phyloP scores from a whole-genome alignment of 176 grass and related monocot species.

The Ananas comosus region DNA sequence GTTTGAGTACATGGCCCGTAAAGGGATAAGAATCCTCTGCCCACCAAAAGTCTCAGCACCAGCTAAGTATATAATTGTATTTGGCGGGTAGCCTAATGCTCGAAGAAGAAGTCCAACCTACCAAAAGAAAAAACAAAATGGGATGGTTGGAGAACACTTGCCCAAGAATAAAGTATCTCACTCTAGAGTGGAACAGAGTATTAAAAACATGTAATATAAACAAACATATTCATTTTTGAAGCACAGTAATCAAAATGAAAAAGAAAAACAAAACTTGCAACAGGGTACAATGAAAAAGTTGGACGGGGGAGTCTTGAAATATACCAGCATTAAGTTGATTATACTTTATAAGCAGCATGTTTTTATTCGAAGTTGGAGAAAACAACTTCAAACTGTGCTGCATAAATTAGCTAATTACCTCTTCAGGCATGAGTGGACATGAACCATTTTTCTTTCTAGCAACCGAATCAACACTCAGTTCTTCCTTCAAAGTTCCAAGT shows the following conservation, averaged over 20 bases:
- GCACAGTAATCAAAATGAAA: background rate
- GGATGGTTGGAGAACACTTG: background rate
- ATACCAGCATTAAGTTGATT: too few species aligned
- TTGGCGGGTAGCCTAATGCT: constrained; percentile 82
- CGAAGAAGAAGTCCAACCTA: constrained; percentile 91
- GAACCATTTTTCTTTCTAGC: constrained; percentile 75
- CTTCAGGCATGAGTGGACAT: constrained; percentile 94
- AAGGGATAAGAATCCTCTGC: constrained; percentile 77
- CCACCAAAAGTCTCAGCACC: constrained; percentile 96
- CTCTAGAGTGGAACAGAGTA: background rate
- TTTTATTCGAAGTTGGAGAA: too few species aligned
- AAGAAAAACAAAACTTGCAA: background rate
- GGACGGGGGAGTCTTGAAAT: too few species aligned
- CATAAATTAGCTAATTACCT: constrained; percentile 47
- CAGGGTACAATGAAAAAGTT: too few species aligned
- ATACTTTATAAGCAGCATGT: too few species aligned
- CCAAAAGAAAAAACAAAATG: constrained; percentile 12
- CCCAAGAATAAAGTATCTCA: background rate
- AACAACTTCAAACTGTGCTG: background rate
- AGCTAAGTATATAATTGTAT: constrained; percentile 85
- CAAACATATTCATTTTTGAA: background rate
- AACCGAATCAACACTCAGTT: constrained; percentile 70
- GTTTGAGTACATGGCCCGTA: constrained; percentile 81
- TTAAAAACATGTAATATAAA: background rate
- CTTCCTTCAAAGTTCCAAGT: constrained; percentile 61